Conservation (phyloP, 257 asterid genomes). For the Perilla frutescens region DNA sequence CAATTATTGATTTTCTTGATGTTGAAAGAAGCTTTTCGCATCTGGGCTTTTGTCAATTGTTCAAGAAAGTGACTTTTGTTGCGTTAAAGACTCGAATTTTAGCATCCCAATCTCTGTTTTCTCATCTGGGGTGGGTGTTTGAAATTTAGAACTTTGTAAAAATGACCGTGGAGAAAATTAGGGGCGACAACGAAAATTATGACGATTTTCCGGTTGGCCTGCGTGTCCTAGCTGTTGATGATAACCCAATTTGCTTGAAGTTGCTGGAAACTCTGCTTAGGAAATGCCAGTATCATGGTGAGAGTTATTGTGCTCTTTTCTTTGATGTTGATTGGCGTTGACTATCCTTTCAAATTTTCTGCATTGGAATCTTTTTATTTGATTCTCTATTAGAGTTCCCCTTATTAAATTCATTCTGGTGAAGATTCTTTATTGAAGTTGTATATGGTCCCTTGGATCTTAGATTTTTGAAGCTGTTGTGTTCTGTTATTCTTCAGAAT, state of each 20-base stretch:
- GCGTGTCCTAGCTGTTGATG: conserved; percentile 77
- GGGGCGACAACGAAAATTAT: conserved; percentile 38
- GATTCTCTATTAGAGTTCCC: not conserved
- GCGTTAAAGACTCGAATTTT: conserved; percentile 30
- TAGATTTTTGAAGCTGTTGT: conserved; percentile 26
- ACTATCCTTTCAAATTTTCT: not conserved
- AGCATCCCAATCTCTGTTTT: conserved; percentile 32
- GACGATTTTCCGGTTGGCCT: conserved; percentile 63
- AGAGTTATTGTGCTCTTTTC: conserved; percentile 15
- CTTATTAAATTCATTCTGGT: conserved; percentile 10
- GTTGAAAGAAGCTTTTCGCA: conserved; percentile 36
- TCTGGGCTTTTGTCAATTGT: conserved; percentile 43
- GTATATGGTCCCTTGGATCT: conserved; percentile 22
- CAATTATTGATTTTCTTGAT: conserved; percentile 32
- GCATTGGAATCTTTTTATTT: conserved; percentile 14
- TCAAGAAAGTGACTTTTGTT: conserved; percentile 39
- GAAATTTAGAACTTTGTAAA: conserved; percentile 24
- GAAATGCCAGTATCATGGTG: conserved; percentile 73
- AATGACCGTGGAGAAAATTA: conserved; percentile 54
- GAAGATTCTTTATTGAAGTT: conserved; percentile 23
- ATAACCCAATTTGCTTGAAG: conserved; percentile 65
- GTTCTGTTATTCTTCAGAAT: not conserved
- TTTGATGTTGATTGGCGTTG: conserved; percentile 10
- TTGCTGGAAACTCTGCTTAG: conserved; percentile 60
- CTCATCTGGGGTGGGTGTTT: conserved; percentile 36